These are phyloP conservation scores for Maudiozyma saulgeensis DNA, from an alignment of 805 yeast species.

Conservation along the genomic window DNA sequence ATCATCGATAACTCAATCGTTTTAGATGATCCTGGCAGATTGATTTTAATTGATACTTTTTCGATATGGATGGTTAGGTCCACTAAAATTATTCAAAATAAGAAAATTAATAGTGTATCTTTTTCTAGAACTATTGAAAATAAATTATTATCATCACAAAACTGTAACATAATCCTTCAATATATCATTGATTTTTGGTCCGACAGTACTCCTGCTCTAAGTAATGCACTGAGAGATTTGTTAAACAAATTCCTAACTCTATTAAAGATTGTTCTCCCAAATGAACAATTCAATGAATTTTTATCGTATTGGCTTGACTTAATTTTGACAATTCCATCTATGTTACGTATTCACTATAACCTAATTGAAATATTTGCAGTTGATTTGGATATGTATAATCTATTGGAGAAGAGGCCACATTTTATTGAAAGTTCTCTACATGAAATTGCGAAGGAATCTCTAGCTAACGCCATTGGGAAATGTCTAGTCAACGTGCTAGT, in stretches of 20 bases:
- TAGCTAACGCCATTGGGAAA: constrained; percentile 62
- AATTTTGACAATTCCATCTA: constrained; percentile 36
- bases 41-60: constrained; percentile 47
- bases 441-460: constrained; percentile 43
- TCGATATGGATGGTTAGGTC: constrained; percentile 57
- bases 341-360: constrained; percentile 52
- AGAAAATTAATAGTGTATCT: constrained; percentile 11
- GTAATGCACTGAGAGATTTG: constrained; percentile 57
- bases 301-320: constrained; percentile 38
- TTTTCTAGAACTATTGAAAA: constrained; percentile 6
- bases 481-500: constrained; percentile 36
- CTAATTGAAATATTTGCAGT: constrained; percentile 48
- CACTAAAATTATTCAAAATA: constrained; percentile 30
- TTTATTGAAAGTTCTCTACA: constrained; percentile 41
- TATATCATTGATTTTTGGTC: constrained; percentile 62
- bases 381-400: constrained; percentile 34
- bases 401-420: constrained; percentile 36
- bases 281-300: constrained; percentile 14
- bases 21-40: constrained; percentile 13
- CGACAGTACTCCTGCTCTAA: constrained; percentile 59
- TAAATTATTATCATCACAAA: constrained; percentile 14
- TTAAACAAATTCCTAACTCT: constrained; percentile 44
- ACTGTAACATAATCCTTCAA: constrained; percentile 32
- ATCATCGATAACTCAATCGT: constrained; percentile 5
- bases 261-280: constrained; percentile 23